Evolutionary conservation across 2,329 filamentous ascomycete genomes (phyloP).

Genomic region (Fusarium bactridioides): DNA sequence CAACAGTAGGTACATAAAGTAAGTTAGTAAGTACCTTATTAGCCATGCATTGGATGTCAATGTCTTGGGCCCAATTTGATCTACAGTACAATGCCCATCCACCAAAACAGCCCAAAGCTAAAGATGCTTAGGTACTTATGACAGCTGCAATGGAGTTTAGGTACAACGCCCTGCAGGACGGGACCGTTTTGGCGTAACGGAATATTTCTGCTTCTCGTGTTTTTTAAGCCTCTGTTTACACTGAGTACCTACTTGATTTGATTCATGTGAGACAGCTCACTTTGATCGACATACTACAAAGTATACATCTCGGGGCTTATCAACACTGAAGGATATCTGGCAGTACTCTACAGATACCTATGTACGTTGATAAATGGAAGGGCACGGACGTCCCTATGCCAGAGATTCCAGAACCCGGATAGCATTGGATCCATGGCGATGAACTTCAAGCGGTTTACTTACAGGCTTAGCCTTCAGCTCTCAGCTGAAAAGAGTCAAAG

Average conservation of each 20-base stretch:
- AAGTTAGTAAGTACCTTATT: too few relatives aligned
- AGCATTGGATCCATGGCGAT: background rate
- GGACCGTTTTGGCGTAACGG: background rate
- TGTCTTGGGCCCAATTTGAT: background rate
- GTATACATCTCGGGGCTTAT: background rate
- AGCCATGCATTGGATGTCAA: background rate
- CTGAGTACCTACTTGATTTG: background rate
- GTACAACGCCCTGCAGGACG: background rate
- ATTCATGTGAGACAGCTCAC: background rate
- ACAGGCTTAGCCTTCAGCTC: background rate
- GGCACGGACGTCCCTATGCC: background rate
- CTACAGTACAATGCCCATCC: background rate
- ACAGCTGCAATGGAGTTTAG: background rate
- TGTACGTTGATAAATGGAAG: background rate
- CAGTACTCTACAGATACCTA: background rate
- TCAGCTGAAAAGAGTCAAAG: background rate
- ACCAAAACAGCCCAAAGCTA: background rate
- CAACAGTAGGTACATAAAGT: background rate
- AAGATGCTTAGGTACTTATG: background rate
- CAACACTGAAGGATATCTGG: background rate
- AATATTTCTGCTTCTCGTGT: background rate
- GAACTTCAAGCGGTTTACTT: background rate
- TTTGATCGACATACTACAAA: background rate
- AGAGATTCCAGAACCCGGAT: background rate
- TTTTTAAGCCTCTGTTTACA: background rate